Percentiles rank a stretch among this genome's conserved stretches.
phyloP scores from a whole-genome alignment of 192 early-diverging fungal genomes.

The Coemansia sp. region DNA sequence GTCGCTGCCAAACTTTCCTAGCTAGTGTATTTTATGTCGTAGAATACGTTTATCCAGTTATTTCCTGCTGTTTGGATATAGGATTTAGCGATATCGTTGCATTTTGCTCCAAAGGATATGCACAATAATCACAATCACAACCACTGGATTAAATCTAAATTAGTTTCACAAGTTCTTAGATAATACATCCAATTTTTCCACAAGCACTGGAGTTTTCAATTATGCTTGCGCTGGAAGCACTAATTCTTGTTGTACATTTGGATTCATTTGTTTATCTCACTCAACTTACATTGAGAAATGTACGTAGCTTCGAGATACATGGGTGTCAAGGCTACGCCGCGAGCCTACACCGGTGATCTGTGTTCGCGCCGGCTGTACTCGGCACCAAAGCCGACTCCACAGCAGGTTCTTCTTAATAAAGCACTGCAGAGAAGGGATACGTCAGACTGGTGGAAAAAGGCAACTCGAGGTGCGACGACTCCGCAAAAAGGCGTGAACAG shows the following conservation, averaged over 20 bases:
- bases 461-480: neutral
- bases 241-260: neutral
- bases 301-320: neutral
- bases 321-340: neutral
- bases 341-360: neutral
- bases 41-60: neutral
- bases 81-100: neutral
- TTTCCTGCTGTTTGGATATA: neutral
- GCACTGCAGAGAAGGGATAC: constrained; percentile 1
- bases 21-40: neutral
- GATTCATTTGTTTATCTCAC: neutral
- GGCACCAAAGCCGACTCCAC: neutral
- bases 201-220: no score
- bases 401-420: neutral
- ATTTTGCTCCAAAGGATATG: neutral
- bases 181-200: no score
- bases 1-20: no score
- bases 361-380: neutral
- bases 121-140: no score
- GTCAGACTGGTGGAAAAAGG: neutral
- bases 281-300: neutral
- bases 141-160: no score
- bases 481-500: neutral
- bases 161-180: no score
- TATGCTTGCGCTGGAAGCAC: no score